phyloP scores from a whole-genome alignment of 2,329 filamentous ascomycete species.

The Dothideomycetes sp. region DNA sequence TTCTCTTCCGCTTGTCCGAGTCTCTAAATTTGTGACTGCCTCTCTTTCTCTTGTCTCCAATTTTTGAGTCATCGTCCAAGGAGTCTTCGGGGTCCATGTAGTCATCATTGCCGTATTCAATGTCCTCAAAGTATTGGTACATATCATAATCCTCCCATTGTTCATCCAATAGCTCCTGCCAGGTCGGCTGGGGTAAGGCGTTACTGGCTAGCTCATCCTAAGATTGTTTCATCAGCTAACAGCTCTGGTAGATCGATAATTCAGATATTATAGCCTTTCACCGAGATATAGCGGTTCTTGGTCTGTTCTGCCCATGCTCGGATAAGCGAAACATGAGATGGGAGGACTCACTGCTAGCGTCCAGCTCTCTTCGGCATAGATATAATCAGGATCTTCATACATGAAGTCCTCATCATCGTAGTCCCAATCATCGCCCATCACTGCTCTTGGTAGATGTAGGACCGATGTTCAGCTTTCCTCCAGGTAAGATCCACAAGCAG shows the following conservation, averaged over 20 bases:
- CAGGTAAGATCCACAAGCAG: neutral
- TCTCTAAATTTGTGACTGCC: slow-evolving; percentile 8
- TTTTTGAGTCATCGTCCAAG: slow-evolving; percentile 4
- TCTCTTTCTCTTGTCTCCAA: slow-evolving; percentile 21
- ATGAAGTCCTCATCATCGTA: slow-evolving; percentile 28
- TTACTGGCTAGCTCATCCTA: slow-evolving; percentile 40
- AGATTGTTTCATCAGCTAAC: neutral
- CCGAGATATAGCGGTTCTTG: too few species aligned
- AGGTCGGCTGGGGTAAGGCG: slow-evolving; percentile 31
- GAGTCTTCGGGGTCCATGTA: slow-evolving; percentile 27
- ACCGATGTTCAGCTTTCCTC: neutral
- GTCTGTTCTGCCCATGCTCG: too few species aligned
- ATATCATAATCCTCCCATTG: slow-evolving; percentile 33
- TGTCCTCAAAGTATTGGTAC: slow-evolving; percentile 37
- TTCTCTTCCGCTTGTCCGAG: slow-evolving; percentile 6
- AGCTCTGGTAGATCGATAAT: neutral
- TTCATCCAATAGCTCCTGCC: slow-evolving; percentile 19
- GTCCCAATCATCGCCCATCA: slow-evolving; percentile 20
- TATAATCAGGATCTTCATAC: slow-evolving; percentile 27
- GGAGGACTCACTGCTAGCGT: slow-evolving; percentile 22
- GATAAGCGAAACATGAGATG: neutral
- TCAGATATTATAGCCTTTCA: too few species aligned
- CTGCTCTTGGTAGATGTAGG: neutral
- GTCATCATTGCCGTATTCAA: slow-evolving; percentile 36
- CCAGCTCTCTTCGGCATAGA: slow-evolving; percentile 36